Evolutionary conservation across 2,329 filamentous ascomycete species (phyloP).

Genomic region (Trichoderma citrinoviride): DNA sequence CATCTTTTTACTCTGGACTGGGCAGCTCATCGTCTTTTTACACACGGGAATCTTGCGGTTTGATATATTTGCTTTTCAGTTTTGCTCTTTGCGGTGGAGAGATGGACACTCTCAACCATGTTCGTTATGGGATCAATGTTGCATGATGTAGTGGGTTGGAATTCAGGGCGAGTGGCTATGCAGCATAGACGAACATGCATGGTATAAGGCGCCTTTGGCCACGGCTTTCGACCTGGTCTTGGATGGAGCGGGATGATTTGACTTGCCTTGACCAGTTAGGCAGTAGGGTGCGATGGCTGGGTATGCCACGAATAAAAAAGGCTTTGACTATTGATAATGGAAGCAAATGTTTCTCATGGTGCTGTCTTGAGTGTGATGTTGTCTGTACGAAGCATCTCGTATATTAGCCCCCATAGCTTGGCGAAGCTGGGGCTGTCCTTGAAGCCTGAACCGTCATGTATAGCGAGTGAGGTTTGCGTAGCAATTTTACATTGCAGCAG

Average conservation of each 20-base stretch:
- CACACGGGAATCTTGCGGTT: constrained; percentile 11
- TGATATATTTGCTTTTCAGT: background rate
- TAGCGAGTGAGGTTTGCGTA: no score
- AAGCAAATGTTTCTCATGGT: background rate
- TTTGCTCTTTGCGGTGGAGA: constrained; percentile 6
- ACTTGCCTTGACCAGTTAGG: constrained; percentile 22
- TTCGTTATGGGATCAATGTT: constrained; percentile 33
- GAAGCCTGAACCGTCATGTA: no score
- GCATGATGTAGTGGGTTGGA: constrained; percentile 28
- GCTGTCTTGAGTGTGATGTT: background rate
- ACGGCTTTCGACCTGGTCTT: constrained; percentile 17
- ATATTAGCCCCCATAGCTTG: no score
- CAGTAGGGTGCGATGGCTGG: constrained; percentile 21
- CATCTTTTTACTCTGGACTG: constrained; percentile 25
- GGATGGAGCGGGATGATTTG: constrained; percentile 21
- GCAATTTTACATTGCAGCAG: no score
- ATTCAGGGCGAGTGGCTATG: constrained; percentile 23
- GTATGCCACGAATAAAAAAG: constrained; percentile 16
- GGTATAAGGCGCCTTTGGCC: constrained; percentile 23
- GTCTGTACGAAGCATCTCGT: no score
- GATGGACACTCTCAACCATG: constrained; percentile 20
- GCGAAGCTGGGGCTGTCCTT: no score
- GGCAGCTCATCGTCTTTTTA: constrained; percentile 4
- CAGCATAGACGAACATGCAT: constrained; percentile 26
- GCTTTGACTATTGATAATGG: constrained; percentile 47